phyloP scores from a whole-genome alignment of 2,329 filamentous ascomycete species.

The Aspergillus flavus region DNA sequence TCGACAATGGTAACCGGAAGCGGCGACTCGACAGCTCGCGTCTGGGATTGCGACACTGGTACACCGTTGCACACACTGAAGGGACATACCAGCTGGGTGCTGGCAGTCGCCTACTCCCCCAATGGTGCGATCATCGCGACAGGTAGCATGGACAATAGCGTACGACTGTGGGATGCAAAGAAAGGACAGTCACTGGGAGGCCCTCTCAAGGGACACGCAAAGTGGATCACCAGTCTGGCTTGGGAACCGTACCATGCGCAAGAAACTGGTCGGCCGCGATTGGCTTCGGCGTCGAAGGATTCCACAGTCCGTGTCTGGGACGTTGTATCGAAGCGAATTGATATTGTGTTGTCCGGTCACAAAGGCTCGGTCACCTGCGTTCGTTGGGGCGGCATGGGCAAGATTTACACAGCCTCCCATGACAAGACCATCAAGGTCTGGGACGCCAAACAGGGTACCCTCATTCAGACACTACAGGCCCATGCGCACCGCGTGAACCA shows the following conservation, averaged over 20 bases:
- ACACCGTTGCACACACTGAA: constrained; percentile 84
- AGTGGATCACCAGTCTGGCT: constrained; percentile 83
- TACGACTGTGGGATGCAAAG: constrained; percentile 85
- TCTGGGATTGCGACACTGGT: constrained; percentile 95
- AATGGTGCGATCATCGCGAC: constrained; percentile 81
- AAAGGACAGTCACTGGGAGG: constrained; percentile 74
- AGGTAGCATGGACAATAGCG: constrained; percentile 88
- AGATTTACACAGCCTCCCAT: constrained; percentile 82
- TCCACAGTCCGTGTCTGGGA: constrained; percentile 86
- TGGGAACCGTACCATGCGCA: constrained; percentile 96
- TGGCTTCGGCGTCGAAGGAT: constrained; percentile 90
- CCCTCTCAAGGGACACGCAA: constrained; percentile 79
- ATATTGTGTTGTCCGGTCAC: constrained; percentile 84
- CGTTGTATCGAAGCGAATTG: constrained; percentile 73
- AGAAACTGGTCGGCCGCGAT: constrained; percentile 68
- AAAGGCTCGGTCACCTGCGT: constrained; percentile 88
- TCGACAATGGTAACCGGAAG: constrained; percentile 82
- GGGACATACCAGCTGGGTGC: constrained; percentile 86
- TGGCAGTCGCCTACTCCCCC: constrained; percentile 84
- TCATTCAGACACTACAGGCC: constrained; percentile 75
- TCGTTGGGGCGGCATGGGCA: constrained; percentile 87
- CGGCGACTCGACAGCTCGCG: constrained; percentile 85
- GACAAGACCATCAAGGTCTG: constrained; percentile 93
- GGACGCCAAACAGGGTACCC: constrained; percentile 76
- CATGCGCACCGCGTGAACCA: constrained; percentile 98